phyloP scores from a whole-genome alignment of 352 stramenopile species.

The Phytophthora nicotianae region DNA sequence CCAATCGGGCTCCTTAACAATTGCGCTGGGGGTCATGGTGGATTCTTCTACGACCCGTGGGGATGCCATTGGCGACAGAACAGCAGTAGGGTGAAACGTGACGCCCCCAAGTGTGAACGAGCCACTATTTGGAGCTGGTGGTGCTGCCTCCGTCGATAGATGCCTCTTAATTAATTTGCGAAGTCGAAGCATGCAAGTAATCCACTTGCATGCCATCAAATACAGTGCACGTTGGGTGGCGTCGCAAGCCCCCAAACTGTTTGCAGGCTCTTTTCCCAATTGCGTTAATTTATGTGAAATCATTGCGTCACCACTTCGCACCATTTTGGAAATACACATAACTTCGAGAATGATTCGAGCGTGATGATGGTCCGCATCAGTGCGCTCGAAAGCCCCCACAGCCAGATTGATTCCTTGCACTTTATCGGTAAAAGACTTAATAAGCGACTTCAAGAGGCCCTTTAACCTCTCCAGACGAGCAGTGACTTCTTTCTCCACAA shows the following conservation, averaged over 20 bases:
- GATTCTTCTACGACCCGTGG: slow-evolving; percentile 40
- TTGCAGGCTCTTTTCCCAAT: slow-evolving; percentile 35
- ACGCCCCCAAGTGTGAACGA: slow-evolving; percentile 58
- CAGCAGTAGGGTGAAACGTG: slow-evolving; percentile 57
- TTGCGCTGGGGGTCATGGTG: slow-evolving; percentile 45
- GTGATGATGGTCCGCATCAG: slow-evolving; percentile 55
- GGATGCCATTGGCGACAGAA: slow-evolving; percentile 53
- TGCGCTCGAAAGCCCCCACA: slow-evolving; percentile 65
- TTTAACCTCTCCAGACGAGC: slow-evolving; percentile 39
- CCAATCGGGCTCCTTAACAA: slow-evolving; percentile 44
- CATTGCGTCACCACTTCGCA: slow-evolving; percentile 38
- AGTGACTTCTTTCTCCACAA: slow-evolving; percentile 39
- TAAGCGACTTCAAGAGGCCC: slow-evolving; percentile 46
- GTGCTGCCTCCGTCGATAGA: slow-evolving; percentile 42
- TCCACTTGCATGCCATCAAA: slow-evolving; percentile 73
- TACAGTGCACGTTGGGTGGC: slow-evolving; percentile 63
- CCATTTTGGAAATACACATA: slow-evolving; percentile 61
- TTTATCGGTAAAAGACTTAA: slow-evolving; percentile 65
- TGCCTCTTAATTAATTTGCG: slow-evolving; percentile 71
- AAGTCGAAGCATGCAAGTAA: slow-evolving; percentile 75
- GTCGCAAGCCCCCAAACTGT: slow-evolving; percentile 55
- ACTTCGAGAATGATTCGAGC: slow-evolving; percentile 72
- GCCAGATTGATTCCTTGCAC: slow-evolving; percentile 61
- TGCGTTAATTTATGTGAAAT: slow-evolving; percentile 50
- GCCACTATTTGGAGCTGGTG: slow-evolving; percentile 35